phyloP scores from a whole-genome alignment of 2,329 filamentous ascomycete genomes.

The Gyromitra esculenta region DNA sequence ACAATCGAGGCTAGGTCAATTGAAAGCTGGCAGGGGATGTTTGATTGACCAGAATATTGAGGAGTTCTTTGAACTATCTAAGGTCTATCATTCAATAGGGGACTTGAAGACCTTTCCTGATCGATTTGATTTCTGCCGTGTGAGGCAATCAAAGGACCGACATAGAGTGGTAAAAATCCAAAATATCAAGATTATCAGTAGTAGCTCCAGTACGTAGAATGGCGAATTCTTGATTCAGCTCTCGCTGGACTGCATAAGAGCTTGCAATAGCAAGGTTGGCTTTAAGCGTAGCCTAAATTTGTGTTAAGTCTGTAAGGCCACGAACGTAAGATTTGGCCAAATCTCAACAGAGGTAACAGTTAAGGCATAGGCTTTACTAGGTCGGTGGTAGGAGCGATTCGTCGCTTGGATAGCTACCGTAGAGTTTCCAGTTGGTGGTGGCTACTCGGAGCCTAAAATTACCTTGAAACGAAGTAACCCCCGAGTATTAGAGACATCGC shows the following conservation, averaged over 20 bases:
- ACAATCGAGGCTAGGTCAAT: no score
- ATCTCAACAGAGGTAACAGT: background rate
- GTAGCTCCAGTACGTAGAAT: no score
- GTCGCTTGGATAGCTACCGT: background rate
- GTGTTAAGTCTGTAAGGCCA: background rate
- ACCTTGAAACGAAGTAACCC: no score
- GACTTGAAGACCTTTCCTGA: no score
- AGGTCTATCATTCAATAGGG: no score
- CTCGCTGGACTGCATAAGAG: background rate
- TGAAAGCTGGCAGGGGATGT: fast-evolving
- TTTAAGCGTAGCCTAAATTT: background rate
- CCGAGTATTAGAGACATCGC: no score
- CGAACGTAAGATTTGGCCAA: background rate
- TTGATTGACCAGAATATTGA: no score
- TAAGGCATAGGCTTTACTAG: background rate
- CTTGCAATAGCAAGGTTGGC: background rate
- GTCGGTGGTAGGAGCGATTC: background rate
- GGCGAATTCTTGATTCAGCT: background rate
- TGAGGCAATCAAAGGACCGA: no score
- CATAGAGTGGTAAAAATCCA: no score
- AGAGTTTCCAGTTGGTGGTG: background rate
- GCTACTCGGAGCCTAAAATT: background rate
- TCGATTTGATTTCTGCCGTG: no score
- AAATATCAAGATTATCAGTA: no score
- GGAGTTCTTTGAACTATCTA: no score